Percentiles rank a stretch among this genome's conserved stretches.
phyloP scores from a whole-genome alignment of 768 basidiomycete species.

The Piloderma croceum region DNA sequence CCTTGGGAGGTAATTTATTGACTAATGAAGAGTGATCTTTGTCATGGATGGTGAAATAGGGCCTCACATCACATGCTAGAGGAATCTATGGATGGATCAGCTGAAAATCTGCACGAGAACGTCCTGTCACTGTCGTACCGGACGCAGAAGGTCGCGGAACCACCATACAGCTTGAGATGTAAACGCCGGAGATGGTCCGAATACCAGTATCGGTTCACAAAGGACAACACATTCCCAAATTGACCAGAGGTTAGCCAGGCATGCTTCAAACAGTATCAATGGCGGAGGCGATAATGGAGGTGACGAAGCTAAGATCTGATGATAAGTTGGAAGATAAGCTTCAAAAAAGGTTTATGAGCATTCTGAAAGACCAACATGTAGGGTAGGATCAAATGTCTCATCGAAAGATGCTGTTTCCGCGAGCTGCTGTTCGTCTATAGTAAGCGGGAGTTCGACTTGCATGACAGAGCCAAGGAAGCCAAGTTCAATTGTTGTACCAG shows the following conservation, averaged over 20 bases:
- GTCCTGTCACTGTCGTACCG: conserved; percentile 41
- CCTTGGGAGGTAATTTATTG: conserved; percentile 74
- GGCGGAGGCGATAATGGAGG: conserved; percentile 55
- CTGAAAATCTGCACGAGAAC: neutral
- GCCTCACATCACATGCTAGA: conserved; percentile 77
- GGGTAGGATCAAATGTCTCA: conserved; percentile 46
- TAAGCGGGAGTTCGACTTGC: conserved; percentile 64
- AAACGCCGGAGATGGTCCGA: conserved; percentile 69
- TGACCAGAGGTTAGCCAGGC: conserved; percentile 67
- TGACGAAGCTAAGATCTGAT: conserved; percentile 64
- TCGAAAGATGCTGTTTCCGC: conserved; percentile 46
- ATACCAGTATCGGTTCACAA: conserved; percentile 85
- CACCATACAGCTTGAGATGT: conserved; percentile 91
- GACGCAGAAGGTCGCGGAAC: conserved; percentile 81
- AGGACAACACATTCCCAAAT: conserved; percentile 92
- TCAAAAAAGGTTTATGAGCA: neutral
- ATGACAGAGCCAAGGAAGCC: conserved; percentile 80
- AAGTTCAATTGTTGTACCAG: conserved; percentile 66
- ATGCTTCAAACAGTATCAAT: conserved; percentile 56
- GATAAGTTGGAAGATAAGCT: neutral
- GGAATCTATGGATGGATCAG: conserved; percentile 54
- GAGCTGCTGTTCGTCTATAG: conserved; percentile 68
- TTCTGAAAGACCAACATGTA: conserved; percentile 37
- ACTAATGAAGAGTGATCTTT: conserved; percentile 71
- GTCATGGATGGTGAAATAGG: conserved; percentile 96